These are phyloP conservation scores for Rheum nobile DNA, from an alignment of 148 eudicot genomes.

Conservation along the genomic window DNA sequence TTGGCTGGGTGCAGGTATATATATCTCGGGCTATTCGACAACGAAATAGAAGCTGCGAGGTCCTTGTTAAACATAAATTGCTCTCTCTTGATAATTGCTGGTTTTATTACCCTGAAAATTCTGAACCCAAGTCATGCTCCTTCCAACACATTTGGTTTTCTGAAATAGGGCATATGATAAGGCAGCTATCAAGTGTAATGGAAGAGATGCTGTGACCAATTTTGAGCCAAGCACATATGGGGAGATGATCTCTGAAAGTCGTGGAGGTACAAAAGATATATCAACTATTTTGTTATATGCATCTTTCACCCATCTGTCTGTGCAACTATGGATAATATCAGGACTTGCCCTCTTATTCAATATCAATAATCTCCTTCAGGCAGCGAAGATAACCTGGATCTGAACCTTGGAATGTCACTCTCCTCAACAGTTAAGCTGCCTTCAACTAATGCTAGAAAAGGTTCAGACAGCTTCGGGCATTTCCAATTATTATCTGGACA, in stretches of 20 bases:
- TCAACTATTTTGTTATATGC: not conserved
- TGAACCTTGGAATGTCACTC: constrained; percentile 36
- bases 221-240: constrained; percentile 46
- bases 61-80: constrained; percentile 36
- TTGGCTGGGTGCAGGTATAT: constrained; percentile 72
- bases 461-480: not conserved
- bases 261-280: constrained; percentile 1
- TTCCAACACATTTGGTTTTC: constrained; percentile 15
- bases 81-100: not conserved
- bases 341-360: not conserved
- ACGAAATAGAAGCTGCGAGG: constrained; percentile 86
- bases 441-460: not conserved
- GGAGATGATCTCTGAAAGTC: constrained; percentile 17
- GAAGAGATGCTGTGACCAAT: constrained; percentile 65
- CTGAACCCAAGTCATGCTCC: constrained; percentile 9
- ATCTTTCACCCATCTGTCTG: not conserved
- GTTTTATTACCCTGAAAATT: constrained; percentile 4
- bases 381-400: constrained; percentile 25
- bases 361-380: constrained; percentile 7
- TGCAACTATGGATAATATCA: not conserved
- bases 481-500: constrained; percentile 2
- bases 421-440: not conserved
- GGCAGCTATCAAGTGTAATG: constrained; percentile 67
- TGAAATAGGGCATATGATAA: constrained; percentile 69
- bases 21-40: constrained; percentile 82